These are phyloP conservation scores for Cerioporus squamosus DNA, from an alignment of 1,284 basidiomycete genomes.

Conservation along the genomic window DNA sequence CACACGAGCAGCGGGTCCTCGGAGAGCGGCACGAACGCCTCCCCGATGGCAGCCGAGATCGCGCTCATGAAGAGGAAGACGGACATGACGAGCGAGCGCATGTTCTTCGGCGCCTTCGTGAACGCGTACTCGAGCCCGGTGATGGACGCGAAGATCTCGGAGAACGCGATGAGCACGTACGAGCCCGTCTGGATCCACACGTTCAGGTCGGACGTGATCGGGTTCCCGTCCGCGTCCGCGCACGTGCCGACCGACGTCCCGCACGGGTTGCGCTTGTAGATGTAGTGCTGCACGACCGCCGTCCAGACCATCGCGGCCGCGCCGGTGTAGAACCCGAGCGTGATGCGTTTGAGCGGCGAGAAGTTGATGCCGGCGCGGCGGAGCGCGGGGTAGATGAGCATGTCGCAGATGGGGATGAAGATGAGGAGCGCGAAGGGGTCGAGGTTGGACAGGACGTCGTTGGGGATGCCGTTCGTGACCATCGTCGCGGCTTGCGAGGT, in stretches of 20 bases:
- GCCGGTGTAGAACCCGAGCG: slow-evolving; percentile 73
- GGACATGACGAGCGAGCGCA: slow-evolving; percentile 81
- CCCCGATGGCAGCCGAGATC: slow-evolving; percentile 65
- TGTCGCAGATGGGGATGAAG: slow-evolving; percentile 74
- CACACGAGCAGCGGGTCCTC: slow-evolving; percentile 59
- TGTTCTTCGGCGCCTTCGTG: slow-evolving; percentile 82
- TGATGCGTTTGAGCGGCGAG: slow-evolving; percentile 75
- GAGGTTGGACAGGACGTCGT: slow-evolving; percentile 82
- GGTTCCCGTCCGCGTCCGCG: slow-evolving; percentile 44
- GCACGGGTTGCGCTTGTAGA: slow-evolving; percentile 79
- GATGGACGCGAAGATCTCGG: slow-evolving; percentile 84
- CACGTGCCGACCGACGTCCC: slow-evolving; percentile 60
- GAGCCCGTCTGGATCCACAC: slow-evolving; percentile 80
- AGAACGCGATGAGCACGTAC: slow-evolving; percentile 71
- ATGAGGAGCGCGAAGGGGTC: slow-evolving; percentile 79
- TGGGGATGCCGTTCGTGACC: slow-evolving; percentile 75
- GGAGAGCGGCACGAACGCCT: slow-evolving; percentile 59
- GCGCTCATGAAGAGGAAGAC: slow-evolving; percentile 75
- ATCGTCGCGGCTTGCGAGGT: slow-evolving; percentile 78
- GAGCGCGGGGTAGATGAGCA: slow-evolving; percentile 75
- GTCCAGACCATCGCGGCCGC: slow-evolving; percentile 67
- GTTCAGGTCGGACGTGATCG: slow-evolving; percentile 60
- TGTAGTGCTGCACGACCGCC: slow-evolving; percentile 75
- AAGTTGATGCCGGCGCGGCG: slow-evolving; percentile 70
- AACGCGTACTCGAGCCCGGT: slow-evolving; percentile 87